Evolutionary conservation across 257 asterid genomes (phyloP).

Genomic region (Ehretia macrophylla): DNA sequence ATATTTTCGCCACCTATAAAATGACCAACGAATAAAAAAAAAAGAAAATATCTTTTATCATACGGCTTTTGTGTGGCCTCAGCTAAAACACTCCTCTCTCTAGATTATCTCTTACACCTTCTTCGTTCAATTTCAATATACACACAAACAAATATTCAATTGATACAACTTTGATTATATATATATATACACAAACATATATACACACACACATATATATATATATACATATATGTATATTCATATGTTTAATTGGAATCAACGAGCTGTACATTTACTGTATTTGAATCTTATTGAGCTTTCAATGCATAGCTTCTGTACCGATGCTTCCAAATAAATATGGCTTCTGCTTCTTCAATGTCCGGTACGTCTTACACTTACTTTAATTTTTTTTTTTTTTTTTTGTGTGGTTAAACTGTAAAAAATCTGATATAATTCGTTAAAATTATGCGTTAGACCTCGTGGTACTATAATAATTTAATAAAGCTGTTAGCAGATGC

Average conservation of each 20-base stretch:
- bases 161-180: background rate
- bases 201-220: background rate
- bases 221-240: background rate
- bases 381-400: conserved; percentile 2
- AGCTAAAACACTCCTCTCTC: conserved; percentile 2
- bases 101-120: conserved; percentile 10
- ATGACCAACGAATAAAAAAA: background rate
- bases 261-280: conserved; percentile 10
- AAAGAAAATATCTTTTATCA: conserved; percentile 4
- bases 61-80: conserved; percentile 7
- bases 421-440: too few species aligned
- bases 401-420: conserved; percentile 13
- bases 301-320: conserved; percentile 32
- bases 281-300: conserved; percentile 22
- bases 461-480: background rate
- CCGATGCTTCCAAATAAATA: conserved; percentile 69
- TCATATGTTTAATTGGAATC: background rate
- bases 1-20: background rate
- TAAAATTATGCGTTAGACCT: too few species aligned
- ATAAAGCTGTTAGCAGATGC: too few species aligned
- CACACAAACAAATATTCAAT: background rate
- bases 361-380: conserved; percentile 39
- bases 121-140: background rate
- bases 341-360: conserved; percentile 72
- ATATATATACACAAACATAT: background rate